Evolutionary conservation across 352 stramenopile genomes (phyloP), one percentile per base, ranked within the genome.

Genomic region (Globisporangium yorkense): DNA sequence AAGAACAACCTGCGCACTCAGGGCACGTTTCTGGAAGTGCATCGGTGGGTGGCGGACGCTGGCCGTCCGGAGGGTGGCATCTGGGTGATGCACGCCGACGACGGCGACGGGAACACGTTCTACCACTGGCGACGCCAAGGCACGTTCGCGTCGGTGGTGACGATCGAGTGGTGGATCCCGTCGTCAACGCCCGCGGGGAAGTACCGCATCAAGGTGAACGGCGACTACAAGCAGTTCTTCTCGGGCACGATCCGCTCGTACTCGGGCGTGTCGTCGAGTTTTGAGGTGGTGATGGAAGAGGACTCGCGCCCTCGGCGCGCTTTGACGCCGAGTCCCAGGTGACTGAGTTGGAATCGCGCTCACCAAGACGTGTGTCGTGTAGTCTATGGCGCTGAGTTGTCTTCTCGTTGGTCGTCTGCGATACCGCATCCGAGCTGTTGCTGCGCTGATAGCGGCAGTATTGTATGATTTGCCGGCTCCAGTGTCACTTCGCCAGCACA

Each of bases 1-100:
- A 92, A 92, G 61, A 94, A 94, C 68, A 84, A 88, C 35, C 58
- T 94, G 46, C 71, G 76, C 35, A 91, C 71, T 0, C 80, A 93
- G 53, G 68, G 77, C 9, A 90, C 83, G 44, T 94, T 93, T 56
- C 52, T 92, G 2, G 82, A 92, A 59, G 75, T 94, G 12, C 79
- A 94, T 16, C 71, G 75, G 10, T 91, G 79, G 79, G 55, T 84
- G n/a, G 33, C 47, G 2, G 77, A 89, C 59, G 51, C 18, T 5
- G 66, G 53, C 41, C 73, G 74, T 0, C 9, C 21, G 0, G 55
- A 71, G 1, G 73, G 68, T 15, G 84, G 81, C 21, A 57, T 89
- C 10, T 94, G 85, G 85, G 66, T 89, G 16, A 66, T 90, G 40
- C 61, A 88, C 43, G 80, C 80, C 5, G 84, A 92, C 54, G 85